Evolutionary conservation across 2,329 filamentous ascomycete genomes (phyloP), one percentile per base, ranked within the genome.

Genomic region (Simplicillium sp.): DNA sequence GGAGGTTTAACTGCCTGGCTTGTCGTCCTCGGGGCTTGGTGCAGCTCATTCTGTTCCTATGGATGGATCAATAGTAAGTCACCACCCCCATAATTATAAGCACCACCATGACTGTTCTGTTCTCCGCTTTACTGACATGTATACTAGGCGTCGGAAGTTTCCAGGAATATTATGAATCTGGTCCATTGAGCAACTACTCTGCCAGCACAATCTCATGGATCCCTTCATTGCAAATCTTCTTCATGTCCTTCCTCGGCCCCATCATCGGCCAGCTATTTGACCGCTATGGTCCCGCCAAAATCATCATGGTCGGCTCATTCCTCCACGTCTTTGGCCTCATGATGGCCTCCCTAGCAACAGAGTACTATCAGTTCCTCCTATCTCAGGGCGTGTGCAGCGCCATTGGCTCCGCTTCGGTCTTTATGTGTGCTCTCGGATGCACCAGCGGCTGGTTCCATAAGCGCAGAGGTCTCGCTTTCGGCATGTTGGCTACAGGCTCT

Each of bases 191-290:
- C 5, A 37, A 58, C 7, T 71, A 71, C 47, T 69, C 69, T 1
- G 54, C 70, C 4, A 71, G 67, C 45, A 68, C 66, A 1, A 60
- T 78, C 16, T 60, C 73, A 6, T 78, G 73, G 73, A 76, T 77
- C 41, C 65, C 70, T 3, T 70, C 70, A 2, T 52, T 76, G n/a
- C 66, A 75, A 46, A 56, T 66, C 12, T 72, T 68, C 49, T 60
- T 71, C 50, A 65, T 79, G 66, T 40, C 18, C 39, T 38, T 36
- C 12, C 31, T 67, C 40, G 75, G 77, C 0, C 75, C 76, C 1
- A 49, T 82, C 18, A 68, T 76, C 28, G 80, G 80, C 2, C 68
- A 66, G 34, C 43, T 79, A 1, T 80, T 71, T 49, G 80, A 84
- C 50, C 71, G 67, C 44, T 72, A 75, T 46, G 79, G 80, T 0